phyloP scores from a whole-genome alignment of 1,139 yeast species.

The Hansenula lynferdii region DNA sequence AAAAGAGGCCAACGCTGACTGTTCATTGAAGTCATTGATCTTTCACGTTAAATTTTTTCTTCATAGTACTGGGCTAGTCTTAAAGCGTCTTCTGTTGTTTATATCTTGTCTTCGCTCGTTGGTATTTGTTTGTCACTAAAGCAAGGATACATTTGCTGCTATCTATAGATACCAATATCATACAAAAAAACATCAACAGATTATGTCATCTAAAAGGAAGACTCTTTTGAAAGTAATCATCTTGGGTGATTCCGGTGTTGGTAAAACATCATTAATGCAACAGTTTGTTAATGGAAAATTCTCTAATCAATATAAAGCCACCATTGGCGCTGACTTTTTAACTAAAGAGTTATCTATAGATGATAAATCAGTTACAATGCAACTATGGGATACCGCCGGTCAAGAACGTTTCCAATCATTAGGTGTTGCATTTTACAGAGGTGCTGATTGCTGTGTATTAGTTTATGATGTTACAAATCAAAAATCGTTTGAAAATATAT shows the following conservation, averaged over 20 bases:
- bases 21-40: no score
- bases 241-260: conserved; percentile 96
- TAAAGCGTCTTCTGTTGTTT: no score
- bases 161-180: no score
- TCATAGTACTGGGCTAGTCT: no score
- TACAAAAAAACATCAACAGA: neutral
- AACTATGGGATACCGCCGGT: conserved; percentile 99
- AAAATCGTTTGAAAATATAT: conserved; percentile 84
- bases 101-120: no score
- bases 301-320: conserved; percentile 94
- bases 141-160: no score
- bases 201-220: conserved; percentile 78
- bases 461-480: conserved; percentile 94
- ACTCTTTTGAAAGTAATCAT: conserved; percentile 90
- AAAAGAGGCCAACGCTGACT: no score
- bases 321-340: conserved; percentile 95
- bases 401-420: conserved; percentile 96
- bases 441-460: conserved; percentile 97
- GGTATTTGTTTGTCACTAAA: no score
- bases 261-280: conserved; percentile 94
- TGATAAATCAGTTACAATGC: conserved; percentile 74
- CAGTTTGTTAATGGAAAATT: conserved; percentile 95
- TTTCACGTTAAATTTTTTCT: no score
- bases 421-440: conserved; percentile 97
- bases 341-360: conserved; percentile 88